Evolutionary conservation across 1,139 yeast genomes (phyloP).

Genomic region (Saccharomycopsis crataegensis): DNA sequence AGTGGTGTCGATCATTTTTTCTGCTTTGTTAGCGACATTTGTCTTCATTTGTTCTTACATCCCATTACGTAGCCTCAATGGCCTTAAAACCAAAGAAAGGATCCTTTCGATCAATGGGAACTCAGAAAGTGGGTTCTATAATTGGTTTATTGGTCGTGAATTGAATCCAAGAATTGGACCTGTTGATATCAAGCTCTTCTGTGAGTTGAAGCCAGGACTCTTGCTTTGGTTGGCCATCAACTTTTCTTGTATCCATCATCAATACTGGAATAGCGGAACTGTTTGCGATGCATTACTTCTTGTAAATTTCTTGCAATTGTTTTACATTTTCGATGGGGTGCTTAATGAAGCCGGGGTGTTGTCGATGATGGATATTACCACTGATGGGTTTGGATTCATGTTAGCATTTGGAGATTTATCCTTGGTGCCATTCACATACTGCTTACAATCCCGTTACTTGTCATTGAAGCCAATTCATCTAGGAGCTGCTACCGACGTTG

Average conservation of each 20-base stretch:
- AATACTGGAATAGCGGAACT: slow-evolving; percentile 56
- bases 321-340: slow-evolving; percentile 87
- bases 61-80: slow-evolving; percentile 46
- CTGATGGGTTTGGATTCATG: slow-evolving; percentile 98
- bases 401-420: slow-evolving; percentile 88
- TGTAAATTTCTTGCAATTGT: slow-evolving; percentile 63
- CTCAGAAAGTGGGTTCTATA: slow-evolving; percentile 66
- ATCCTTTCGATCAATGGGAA: slow-evolving; percentile 85
- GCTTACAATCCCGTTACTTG: slow-evolving; percentile 77
- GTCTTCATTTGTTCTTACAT: slow-evolving; percentile 65
- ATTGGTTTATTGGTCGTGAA: slow-evolving; percentile 97
- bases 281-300: slow-evolving; percentile 56
- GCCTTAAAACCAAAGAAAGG: slow-evolving; percentile 51
- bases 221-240: slow-evolving; percentile 78
- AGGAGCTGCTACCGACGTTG: slow-evolving; percentile 34
- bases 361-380: slow-evolving; percentile 91
- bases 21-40: slow-evolving; percentile 53
- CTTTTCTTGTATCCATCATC: slow-evolving; percentile 73
- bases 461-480: slow-evolving; percentile 57
- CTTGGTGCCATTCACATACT: slow-evolving; percentile 89
- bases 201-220: slow-evolving; percentile 94
- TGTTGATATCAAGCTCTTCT: slow-evolving; percentile 83
- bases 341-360: slow-evolving; percentile 82
- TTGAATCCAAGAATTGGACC: slow-evolving; percentile 83
- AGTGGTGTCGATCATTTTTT: slow-evolving; percentile 54